Percentiles rank a stretch among this genome's conserved stretches.
Conservation (phyloP, 768 basidiomycete genomes). For the Kwoniella botswanensis region DNA sequence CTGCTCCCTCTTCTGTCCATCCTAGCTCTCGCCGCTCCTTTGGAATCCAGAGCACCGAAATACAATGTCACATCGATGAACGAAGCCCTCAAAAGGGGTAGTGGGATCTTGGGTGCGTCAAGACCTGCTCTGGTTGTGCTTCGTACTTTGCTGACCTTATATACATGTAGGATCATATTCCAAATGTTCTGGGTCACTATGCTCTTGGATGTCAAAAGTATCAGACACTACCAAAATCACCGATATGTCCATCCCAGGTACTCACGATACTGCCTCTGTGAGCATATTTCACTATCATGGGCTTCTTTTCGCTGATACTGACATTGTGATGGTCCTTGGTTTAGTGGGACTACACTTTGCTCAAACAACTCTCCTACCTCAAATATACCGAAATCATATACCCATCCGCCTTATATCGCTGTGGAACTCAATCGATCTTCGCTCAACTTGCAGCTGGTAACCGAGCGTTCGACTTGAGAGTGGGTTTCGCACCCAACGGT, state of each 20-base stretch:
- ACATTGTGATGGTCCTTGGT: not conserved
- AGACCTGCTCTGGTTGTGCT: not conserved
- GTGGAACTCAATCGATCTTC: slow-evolving; percentile 17
- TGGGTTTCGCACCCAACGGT: slow-evolving; percentile 20
- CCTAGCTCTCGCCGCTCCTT: slow-evolving; percentile 12
- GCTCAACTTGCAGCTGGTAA: slow-evolving; percentile 12
- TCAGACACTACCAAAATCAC: slow-evolving; percentile 17
- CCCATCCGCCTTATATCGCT: slow-evolving; percentile 14
- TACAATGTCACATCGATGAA: slow-evolving; percentile 19
- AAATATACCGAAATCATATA: slow-evolving; percentile 18
- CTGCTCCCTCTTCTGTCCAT: slow-evolving; percentile 9
- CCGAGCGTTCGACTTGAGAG: slow-evolving; percentile 22
- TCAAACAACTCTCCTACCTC: slow-evolving; percentile 19
- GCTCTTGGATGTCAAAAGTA: slow-evolving; percentile 21
- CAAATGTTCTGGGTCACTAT: slow-evolving; percentile 11
- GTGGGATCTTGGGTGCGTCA: slow-evolving; percentile 18
- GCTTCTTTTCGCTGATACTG: not conserved
- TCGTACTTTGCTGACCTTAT: not conserved
- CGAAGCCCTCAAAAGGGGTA: slow-evolving; percentile 9
- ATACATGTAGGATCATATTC: slow-evolving; percentile 15
- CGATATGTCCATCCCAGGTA: slow-evolving; percentile 23
- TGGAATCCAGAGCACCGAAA: slow-evolving; percentile 3
- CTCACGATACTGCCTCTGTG: slow-evolving; percentile 25
- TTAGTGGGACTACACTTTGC: slow-evolving; percentile 23
- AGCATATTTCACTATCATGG: not conserved